Evolutionary conservation across 2,329 filamentous ascomycete genomes (phyloP).

Genomic region (Cladophialophora exuberans): DNA sequence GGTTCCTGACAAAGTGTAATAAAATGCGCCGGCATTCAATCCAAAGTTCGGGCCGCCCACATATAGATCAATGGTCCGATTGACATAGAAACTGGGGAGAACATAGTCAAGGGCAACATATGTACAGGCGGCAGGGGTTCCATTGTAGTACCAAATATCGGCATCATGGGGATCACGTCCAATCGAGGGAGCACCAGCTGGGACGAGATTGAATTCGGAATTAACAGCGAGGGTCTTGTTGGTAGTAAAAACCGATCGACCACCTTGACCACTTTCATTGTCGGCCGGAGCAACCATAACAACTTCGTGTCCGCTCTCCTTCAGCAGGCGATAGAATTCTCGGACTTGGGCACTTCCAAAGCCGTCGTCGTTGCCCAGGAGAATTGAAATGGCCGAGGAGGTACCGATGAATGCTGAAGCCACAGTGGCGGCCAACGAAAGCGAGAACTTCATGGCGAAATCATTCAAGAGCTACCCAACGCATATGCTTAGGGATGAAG

Average conservation of each 20-base stretch:
- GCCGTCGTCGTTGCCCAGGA: conserved; percentile 43
- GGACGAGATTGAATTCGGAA: conserved; percentile 52
- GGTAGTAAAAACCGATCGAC: conserved; percentile 49
- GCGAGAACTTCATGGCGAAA: conserved; percentile 15
- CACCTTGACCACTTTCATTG: conserved; percentile 52
- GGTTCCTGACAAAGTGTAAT: conserved; percentile 57
- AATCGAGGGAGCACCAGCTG: conserved; percentile 51
- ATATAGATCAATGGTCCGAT: conserved; percentile 57
- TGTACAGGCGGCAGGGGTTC: conserved; percentile 59
- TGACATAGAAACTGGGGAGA: conserved; percentile 53
- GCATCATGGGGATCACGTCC: conserved; percentile 56
- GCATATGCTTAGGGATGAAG: no score
- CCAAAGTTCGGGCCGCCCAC: conserved; percentile 62
- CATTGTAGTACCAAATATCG: conserved; percentile 65
- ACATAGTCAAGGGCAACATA: conserved; percentile 62
- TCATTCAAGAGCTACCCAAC: neutral
- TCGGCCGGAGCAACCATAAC: conserved; percentile 48
- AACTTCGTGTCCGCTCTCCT: conserved; percentile 44
- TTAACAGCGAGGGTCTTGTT: conserved; percentile 46
- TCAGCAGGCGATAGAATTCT: conserved; percentile 46
- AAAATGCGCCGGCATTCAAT: conserved; percentile 57
- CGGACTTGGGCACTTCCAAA: conserved; percentile 48
- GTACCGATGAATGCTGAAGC: conserved; percentile 10
- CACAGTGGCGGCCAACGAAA: conserved; percentile 17
- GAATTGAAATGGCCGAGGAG: conserved; percentile 32